A percentile compares a stretch with the other conserved stretches of the same genome.
Evolutionary conservation across 192 early-diverging fungal genomes (phyloP).

Genomic region (Rhizophagus clarus): DNA sequence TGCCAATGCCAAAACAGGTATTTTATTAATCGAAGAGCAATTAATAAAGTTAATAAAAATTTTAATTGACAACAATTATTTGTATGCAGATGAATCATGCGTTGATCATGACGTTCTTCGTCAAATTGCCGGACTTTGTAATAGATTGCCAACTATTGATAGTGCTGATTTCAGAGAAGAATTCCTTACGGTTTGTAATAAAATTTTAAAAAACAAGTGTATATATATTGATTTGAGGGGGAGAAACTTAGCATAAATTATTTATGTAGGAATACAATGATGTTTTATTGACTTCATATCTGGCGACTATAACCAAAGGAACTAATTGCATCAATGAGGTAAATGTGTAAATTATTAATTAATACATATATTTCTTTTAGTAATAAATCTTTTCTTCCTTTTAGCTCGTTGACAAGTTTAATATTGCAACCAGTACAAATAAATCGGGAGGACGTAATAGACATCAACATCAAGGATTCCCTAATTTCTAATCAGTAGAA

Average conservation of each 20-base stretch:
- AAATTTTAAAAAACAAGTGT: not conserved
- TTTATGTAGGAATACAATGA: slow-evolving; percentile 77
- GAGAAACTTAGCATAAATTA: not conserved
- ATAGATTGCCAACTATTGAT: slow-evolving; percentile 71
- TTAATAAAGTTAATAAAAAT: not conserved
- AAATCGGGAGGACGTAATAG: slow-evolving; percentile 4
- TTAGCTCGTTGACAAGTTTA: slow-evolving; percentile 31
- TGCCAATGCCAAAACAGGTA: slow-evolving; percentile 68
- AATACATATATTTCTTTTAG: not conserved
- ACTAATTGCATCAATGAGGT: slow-evolving; percentile 68
- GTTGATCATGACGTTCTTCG: slow-evolving; percentile 76
- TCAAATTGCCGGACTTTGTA: slow-evolving; percentile 73
- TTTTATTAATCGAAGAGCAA: not conserved
- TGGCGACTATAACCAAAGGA: slow-evolving; percentile 80
- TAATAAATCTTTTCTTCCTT: not conserved
- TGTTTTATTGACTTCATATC: slow-evolving; percentile 72
- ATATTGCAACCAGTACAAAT: slow-evolving; percentile 22
- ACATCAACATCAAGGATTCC: slow-evolving; percentile 23
- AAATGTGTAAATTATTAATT: slow-evolving; percentile 38
- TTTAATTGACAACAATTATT: not conserved
- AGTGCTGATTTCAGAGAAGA: slow-evolving; percentile 69
- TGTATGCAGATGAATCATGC: slow-evolving; percentile 38
- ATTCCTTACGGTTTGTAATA: slow-evolving; percentile 62
- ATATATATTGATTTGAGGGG: not conserved
- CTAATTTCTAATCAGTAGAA: not conserved